phyloP scores from a whole-genome alignment of 352 stramenopile genomes.

The Globisporangium mamillatum region DNA sequence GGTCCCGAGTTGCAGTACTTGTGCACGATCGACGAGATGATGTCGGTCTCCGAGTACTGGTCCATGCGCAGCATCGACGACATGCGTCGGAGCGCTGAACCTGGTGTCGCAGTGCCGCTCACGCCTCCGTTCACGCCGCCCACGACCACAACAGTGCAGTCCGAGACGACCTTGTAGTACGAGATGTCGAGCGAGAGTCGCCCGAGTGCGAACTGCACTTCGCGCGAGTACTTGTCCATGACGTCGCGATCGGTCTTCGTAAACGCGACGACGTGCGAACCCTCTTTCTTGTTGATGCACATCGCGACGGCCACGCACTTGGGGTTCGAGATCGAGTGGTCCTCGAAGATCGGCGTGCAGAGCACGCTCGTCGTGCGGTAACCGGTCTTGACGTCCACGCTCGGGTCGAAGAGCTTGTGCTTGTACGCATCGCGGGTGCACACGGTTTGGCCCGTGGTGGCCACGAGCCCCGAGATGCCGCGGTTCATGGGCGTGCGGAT shows the following conservation, averaged over 20 bases:
- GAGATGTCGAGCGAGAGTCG: conserved; percentile 69
- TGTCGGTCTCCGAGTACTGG: conserved; percentile 43
- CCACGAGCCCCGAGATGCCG: conserved; percentile 64
- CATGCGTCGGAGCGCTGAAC: conserved; percentile 16
- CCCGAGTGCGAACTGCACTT: conserved; percentile 69
- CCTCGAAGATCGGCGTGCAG: conserved; percentile 72
- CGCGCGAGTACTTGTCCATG: conserved; percentile 59
- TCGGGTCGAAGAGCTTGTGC: conserved; percentile 69
- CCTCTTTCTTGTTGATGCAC: conserved; percentile 90
- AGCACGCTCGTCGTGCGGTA: conserved; percentile 76
- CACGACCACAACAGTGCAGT: conserved; percentile 32
- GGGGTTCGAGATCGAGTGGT: conserved; percentile 38
- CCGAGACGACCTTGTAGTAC: conserved; percentile 73
- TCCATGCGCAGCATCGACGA: conserved; percentile 23
- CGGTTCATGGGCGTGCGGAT: conserved; percentile 67
- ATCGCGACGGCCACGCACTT: conserved; percentile 75
- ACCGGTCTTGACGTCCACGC: conserved; percentile 64
- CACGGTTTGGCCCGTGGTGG: conserved; percentile 49
- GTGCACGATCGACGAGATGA: conserved; percentile 63
- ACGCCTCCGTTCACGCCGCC: neutral
- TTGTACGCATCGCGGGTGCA: conserved; percentile 72
- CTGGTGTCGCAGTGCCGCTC: too few relatives aligned
- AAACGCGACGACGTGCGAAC: conserved; percentile 65
- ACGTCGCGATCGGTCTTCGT: conserved; percentile 49
- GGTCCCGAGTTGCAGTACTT: conserved; percentile 38